Conservation (phyloP, 139 green algal genomes). For the Picochlorum sp. region DNA sequence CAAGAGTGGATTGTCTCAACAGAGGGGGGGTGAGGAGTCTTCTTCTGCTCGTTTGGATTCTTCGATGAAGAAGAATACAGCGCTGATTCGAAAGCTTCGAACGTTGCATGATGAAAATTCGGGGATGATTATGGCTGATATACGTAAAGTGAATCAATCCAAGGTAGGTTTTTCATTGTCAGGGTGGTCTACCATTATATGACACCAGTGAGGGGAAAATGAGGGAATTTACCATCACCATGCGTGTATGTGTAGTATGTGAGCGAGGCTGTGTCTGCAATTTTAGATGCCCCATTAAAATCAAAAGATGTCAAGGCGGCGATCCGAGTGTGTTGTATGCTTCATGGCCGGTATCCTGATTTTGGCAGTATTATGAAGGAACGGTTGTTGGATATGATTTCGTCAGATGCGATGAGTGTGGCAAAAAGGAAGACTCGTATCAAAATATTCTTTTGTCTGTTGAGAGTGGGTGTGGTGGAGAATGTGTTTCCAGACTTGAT, state of each 20-base stretch:
- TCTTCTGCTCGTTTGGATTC: slow-evolving; percentile 50
- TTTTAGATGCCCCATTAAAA: slow-evolving; percentile 78
- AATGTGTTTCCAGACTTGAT: no score
- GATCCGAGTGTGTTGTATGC: slow-evolving; percentile 59
- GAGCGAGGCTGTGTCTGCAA: slow-evolving; percentile 73
- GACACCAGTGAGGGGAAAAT: no score
- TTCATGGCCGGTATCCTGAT: slow-evolving; percentile 82
- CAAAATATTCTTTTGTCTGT: no score
- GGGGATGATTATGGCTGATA: slow-evolving; percentile 56
- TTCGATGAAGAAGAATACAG: slow-evolving; percentile 87
- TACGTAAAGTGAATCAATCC: slow-evolving; percentile 69
- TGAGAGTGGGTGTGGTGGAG: no score
- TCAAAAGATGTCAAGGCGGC: slow-evolving; percentile 68
- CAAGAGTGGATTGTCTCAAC: no score
- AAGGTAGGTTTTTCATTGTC: slow-evolving; percentile 40
- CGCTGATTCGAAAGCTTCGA: slow-evolving; percentile 77
- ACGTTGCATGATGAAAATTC: slow-evolving; percentile 57
- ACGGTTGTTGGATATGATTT: not conserved
- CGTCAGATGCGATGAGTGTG: slow-evolving; percentile 21
- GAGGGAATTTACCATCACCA: not conserved
- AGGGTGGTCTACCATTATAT: no score
- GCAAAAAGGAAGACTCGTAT: not conserved
- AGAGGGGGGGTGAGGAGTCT: not conserved
- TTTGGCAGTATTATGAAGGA: slow-evolving; percentile 37
- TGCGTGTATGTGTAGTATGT: slow-evolving; percentile 66